Percentiles rank a stretch among this genome's conserved stretches.
These are phyloP conservation scores for Carallia pectinifolia DNA, from an alignment of 345 rosid genomes.

Conservation along the genomic window DNA sequence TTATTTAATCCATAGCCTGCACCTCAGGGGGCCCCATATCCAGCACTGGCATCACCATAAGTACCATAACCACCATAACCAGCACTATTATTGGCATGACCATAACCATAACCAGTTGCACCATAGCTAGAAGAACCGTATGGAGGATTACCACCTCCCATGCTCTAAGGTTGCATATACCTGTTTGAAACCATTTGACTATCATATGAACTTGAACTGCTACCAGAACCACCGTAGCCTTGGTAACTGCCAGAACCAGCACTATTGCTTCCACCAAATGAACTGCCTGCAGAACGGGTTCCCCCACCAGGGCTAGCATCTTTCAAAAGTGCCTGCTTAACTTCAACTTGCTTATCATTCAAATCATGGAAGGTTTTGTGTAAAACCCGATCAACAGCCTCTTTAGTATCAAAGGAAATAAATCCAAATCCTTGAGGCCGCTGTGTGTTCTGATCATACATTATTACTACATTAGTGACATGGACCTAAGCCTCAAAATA, in stretches of 20 bases:
- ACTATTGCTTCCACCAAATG: constrained; percentile 28
- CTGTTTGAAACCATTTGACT: constrained; percentile 77
- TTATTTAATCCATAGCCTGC: constrained; percentile 51
- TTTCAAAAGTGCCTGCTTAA: constrained; percentile 92
- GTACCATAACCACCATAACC: constrained; percentile 81
- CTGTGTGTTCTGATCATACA: constrained; percentile 93
- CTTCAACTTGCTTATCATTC: constrained; percentile 95
- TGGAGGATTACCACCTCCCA: constrained; percentile 67
- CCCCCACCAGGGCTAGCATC: constrained; percentile 86
- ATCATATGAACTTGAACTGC: constrained; percentile 58
- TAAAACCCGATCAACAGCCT: constrained; percentile 86
- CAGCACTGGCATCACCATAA: constrained; percentile 52
- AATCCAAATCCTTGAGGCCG: constrained; percentile 98
- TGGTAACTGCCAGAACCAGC: constrained; percentile 37
- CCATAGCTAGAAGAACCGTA: constrained; percentile 79
- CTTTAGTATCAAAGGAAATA: no score
- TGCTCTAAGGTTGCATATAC: constrained; percentile 68
- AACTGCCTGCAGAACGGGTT: constrained; percentile 55
- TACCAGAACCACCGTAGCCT: constrained; percentile 70
- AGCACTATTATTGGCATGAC: constrained; percentile 67
- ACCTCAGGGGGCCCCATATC: constrained; percentile 70
- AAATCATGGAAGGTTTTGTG: constrained; percentile 88
- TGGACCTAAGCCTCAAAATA: constrained; percentile 84
- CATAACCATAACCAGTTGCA: constrained; percentile 79
- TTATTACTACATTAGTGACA: constrained; percentile 90